Percentiles rank a stretch among this genome's conserved stretches.
These are phyloP conservation scores for Solanum sparsipilum DNA, from an alignment of 257 asterid species.

Conservation along the genomic window DNA sequence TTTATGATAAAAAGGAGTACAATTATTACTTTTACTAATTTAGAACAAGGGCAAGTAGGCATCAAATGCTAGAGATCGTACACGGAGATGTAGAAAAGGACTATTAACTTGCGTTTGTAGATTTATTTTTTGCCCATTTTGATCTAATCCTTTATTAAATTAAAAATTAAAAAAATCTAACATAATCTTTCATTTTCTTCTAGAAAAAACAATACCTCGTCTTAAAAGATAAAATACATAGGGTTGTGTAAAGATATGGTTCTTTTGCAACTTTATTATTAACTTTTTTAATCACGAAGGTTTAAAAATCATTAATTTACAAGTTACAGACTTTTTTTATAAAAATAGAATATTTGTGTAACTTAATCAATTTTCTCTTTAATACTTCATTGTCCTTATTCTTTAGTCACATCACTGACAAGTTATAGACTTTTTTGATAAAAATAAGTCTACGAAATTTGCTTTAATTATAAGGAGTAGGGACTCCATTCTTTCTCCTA, in stretches of 20 bases:
- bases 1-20: not conserved
- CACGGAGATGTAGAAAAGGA: not conserved
- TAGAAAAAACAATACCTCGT: not conserved
- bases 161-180: not conserved
- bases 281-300: too few relatives aligned
- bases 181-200: not conserved
- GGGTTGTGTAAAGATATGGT: too few relatives aligned
- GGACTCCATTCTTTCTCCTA: not conserved
- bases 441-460: not conserved
- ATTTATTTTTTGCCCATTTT: not conserved
- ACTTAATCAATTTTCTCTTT: not conserved
- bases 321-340: too few relatives aligned
- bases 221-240: too few relatives aligned
- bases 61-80: not conserved
- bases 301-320: too few relatives aligned
- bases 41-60: not conserved
- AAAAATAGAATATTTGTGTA: not conserved
- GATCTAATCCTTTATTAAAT: not conserved
- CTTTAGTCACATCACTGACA: not conserved
- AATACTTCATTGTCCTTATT: not conserved
- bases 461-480: not conserved
- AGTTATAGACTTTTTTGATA: not conserved
- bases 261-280: too few relatives aligned
- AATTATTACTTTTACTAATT: not conserved
- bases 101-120: not conserved